Conservation (phyloP, 257 asterid species). For the Solanum neorickii region DNA sequence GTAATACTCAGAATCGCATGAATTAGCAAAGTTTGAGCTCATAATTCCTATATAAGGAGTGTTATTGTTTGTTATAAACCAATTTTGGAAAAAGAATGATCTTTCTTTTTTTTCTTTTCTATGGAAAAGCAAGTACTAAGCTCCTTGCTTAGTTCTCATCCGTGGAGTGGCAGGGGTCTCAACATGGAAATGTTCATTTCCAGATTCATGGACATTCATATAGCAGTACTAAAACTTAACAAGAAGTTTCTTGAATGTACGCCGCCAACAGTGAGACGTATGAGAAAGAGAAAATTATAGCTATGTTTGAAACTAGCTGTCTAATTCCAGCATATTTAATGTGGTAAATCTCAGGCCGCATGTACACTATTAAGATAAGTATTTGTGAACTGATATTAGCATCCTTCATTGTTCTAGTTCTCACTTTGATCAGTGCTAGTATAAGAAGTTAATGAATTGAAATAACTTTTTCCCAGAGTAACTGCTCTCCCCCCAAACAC, state of each 20-base stretch:
- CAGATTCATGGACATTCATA: not conserved
- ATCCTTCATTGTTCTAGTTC: not conserved
- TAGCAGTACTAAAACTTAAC: not conserved
- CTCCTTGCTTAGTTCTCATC: not conserved
- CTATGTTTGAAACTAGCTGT: not conserved
- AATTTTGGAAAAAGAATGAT: not conserved
- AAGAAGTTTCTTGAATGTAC: not conserved
- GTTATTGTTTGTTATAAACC: not conserved
- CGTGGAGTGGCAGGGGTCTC: not conserved
- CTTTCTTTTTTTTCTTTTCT: not conserved
- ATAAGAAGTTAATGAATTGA: not conserved
- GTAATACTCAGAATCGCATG: not conserved
- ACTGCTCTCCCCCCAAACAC: not conserved
- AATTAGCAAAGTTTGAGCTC: not conserved
- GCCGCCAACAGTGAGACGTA: not conserved
- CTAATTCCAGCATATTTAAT: not conserved
- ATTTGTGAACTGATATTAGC: not conserved
- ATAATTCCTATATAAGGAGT: not conserved
- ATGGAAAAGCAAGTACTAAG: not conserved
- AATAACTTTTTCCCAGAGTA: not conserved
- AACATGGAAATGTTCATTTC: not conserved
- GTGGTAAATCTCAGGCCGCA: not conserved
- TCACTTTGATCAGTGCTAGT: not conserved
- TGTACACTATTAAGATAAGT: not conserved
- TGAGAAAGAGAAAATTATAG: not conserved